A percentile compares a stretch with the other conserved stretches of the same genome.
These are phyloP conservation scores for Hyparrhenia diplandra DNA, from an alignment of 176 grass and related monocot species.

Conservation along the genomic window DNA sequence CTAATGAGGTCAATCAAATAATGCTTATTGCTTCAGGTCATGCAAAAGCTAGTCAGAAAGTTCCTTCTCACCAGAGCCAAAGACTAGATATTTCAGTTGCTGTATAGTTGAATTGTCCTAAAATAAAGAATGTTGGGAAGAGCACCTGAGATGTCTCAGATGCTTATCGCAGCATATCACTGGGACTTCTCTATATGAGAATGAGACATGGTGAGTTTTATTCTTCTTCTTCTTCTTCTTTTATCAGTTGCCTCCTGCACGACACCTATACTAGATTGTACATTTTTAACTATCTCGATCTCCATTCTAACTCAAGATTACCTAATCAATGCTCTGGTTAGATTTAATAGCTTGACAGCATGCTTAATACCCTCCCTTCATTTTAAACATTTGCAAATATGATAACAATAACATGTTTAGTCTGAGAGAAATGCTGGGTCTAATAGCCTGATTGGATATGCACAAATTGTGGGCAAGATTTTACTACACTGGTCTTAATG, in stretches of 20 bases:
- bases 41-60: constrained; percentile 40
- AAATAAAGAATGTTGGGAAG: constrained; percentile 7
- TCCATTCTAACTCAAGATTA: constrained; percentile 4
- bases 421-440: not conserved
- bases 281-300: constrained; percentile 9
- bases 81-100: constrained; percentile 56
- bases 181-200: constrained; percentile 16
- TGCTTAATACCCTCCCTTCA: too few relatives aligned
- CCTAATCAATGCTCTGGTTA: not conserved
- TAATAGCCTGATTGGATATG: not conserved
- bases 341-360: constrained; percentile 9
- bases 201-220: constrained; percentile 24
- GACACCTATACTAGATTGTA: not conserved
- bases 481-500: not conserved
- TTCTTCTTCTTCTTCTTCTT: not conserved
- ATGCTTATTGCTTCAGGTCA: constrained; percentile 51
- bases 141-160: not conserved
- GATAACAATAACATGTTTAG: not conserved
- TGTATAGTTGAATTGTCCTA: constrained; percentile 44
- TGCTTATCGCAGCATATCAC: not conserved
- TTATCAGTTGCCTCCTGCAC: not conserved
- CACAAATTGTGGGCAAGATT: constrained; percentile 4
- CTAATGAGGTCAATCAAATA: constrained; percentile 62
- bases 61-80: constrained; percentile 44
- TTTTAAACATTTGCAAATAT: constrained; percentile 22